Percentiles rank a stretch among this genome's conserved stretches.
These are phyloP conservation scores for Macadamia integrifolia DNA, from an alignment of 164 flowering plant species.

Conservation along the genomic window DNA sequence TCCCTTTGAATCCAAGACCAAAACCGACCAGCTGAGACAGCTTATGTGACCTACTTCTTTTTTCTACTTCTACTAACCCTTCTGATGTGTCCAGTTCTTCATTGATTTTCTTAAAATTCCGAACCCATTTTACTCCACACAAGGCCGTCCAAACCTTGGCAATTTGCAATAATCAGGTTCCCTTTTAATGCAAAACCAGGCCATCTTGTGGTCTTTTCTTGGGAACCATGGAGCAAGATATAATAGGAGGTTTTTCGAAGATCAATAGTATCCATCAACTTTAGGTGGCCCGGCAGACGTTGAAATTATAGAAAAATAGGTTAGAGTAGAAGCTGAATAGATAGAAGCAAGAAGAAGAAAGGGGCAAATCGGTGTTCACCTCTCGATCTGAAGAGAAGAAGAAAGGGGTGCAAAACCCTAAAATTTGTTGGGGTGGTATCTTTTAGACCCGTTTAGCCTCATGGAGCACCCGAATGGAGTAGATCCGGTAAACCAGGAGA, in stretches of 20 bases:
- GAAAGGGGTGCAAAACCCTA: no score
- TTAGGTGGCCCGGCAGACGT: slow-evolving; percentile 48
- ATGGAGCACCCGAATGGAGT: no score
- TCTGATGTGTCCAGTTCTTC: slow-evolving; percentile 7
- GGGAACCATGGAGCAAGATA: slow-evolving; percentile 39
- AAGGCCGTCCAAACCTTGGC: slow-evolving; percentile 13
- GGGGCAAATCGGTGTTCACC: no score
- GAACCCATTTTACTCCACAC: slow-evolving; percentile 29
- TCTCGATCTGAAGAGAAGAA: neutral
- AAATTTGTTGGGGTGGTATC: no score
- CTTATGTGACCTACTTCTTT: slow-evolving; percentile 28
- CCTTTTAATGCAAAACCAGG: slow-evolving; percentile 37
- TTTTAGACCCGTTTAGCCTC: no score
- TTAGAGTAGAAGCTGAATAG: neutral
- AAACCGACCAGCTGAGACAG: slow-evolving; percentile 14
- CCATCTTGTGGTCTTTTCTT: slow-evolving; percentile 39
- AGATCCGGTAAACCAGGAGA: no score
- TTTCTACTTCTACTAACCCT: neutral
- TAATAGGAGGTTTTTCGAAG: slow-evolving; percentile 41
- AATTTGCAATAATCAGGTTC: slow-evolving; percentile 33
- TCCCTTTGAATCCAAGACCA: slow-evolving; percentile 51
- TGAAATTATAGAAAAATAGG: slow-evolving; percentile 11
- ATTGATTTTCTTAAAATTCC: slow-evolving; percentile 21
- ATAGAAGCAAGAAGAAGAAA: neutral
- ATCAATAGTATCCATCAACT: slow-evolving; percentile 42